Percentiles rank a stretch among this genome's conserved stretches.
phyloP scores from a whole-genome alignment of 176 grass and related monocot genomes.

The Oryza longistaminata region DNA sequence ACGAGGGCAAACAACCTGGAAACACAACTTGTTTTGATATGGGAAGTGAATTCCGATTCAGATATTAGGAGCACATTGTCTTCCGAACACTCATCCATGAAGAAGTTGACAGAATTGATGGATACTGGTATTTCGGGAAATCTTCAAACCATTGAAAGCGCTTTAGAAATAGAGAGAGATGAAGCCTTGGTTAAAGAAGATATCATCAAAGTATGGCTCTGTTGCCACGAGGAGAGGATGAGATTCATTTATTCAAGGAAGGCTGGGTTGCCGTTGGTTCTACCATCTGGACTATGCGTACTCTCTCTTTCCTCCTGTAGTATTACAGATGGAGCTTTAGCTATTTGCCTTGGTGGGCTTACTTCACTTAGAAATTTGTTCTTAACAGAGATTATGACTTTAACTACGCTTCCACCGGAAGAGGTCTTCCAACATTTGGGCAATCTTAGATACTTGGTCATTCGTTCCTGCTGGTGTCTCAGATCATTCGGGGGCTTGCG shows the following conservation, averaged over 20 bases:
- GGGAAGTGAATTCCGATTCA: neutral
- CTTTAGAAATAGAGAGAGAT: no score
- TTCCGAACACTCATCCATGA: neutral
- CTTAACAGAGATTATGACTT: neutral
- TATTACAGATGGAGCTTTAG: conserved; percentile 9
- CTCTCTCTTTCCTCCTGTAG: neutral
- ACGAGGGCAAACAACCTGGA: neutral
- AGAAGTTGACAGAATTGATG: neutral
- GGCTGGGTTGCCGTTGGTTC: neutral
- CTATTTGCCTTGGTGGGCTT: neutral
- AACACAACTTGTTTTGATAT: neutral
- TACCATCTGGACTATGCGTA: neutral
- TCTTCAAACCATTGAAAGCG: neutral
- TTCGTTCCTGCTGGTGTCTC: conserved; percentile 28
- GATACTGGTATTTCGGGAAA: neutral
- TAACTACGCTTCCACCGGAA: conserved; percentile 9
- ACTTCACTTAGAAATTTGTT: neutral
- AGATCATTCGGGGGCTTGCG: conserved; percentile 1
- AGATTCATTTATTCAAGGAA: neutral
- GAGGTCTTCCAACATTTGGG: neutral
- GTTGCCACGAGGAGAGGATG: neutral
- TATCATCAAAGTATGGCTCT: neutral
- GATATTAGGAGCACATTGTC: neutral
- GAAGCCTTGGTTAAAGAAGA: neutral
- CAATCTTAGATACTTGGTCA: accelerated